phyloP scores from a whole-genome alignment of 2,329 filamentous ascomycete genomes.

The Ophiobolus disseminans region DNA sequence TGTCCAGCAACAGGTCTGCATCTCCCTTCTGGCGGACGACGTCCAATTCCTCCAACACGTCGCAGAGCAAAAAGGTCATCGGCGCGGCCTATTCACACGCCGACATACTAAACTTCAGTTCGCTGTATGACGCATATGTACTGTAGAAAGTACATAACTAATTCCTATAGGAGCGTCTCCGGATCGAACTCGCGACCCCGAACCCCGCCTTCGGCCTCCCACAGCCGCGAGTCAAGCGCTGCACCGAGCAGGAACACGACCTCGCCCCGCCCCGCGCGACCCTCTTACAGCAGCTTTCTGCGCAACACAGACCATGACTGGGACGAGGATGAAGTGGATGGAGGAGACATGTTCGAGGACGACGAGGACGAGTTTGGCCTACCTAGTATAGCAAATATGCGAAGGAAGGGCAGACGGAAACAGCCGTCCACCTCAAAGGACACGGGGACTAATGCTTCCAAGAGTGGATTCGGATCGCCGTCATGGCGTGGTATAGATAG shows the following conservation, averaged over 20 bases:
- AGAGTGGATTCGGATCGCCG: conserved; percentile 30
- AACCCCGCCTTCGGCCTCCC: conserved; percentile 73
- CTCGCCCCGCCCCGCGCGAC: conserved; percentile 67
- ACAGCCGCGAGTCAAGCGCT: conserved; percentile 63
- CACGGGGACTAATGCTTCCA: conserved; percentile 41
- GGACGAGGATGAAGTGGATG: conserved; percentile 71
- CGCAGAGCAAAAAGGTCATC: conserved; percentile 73
- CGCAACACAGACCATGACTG: conserved; percentile 84
- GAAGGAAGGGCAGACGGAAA: conserved; percentile 68
- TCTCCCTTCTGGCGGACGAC: conserved; percentile 86
- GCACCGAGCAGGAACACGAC: conserved; percentile 63
- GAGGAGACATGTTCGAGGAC: conserved; percentile 77
- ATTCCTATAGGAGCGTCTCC: conserved; percentile 62
- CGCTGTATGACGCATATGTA: conserved; percentile 63
- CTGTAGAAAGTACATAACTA: conserved; percentile 16
- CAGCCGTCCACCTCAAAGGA: conserved; percentile 55
- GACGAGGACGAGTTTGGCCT: conserved; percentile 96
- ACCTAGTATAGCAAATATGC: conserved; percentile 90
- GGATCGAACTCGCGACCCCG: conserved; percentile 71
- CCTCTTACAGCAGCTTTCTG: conserved; percentile 80
- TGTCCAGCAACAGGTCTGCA: conserved; percentile 74
- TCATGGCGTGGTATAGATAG: conserved; percentile 74
- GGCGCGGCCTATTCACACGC: conserved; percentile 96
- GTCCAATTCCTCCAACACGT: conserved; percentile 54
- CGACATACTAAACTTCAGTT: conserved; percentile 88